These are phyloP conservation scores for Cystobasidium slooffiae DNA, from an alignment of 1,284 basidiomycete genomes.

Conservation along the genomic window DNA sequence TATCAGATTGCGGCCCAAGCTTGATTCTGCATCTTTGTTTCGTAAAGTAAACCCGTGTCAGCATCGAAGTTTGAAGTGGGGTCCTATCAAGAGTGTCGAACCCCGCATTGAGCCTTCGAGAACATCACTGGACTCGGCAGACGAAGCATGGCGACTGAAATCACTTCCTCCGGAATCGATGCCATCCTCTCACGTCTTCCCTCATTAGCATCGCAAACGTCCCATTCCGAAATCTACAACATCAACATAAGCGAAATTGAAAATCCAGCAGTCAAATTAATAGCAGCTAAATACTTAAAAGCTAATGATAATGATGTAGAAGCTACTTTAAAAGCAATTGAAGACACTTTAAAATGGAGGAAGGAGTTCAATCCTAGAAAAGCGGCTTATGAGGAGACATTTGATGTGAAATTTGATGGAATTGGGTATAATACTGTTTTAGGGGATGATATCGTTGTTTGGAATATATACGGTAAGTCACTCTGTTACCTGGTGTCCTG, in stretches of 20 bases:
- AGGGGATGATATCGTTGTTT: slow-evolving; percentile 18
- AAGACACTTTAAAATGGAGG: slow-evolving; percentile 41
- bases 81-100: no score
- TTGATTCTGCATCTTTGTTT: no score
- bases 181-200: slow-evolving; percentile 2
- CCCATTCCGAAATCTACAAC: slow-evolving; percentile 22
- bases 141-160: no score
- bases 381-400: slow-evolving; percentile 34
- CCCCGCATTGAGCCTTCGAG: no score
- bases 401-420: slow-evolving; percentile 19
- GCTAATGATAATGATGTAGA: slow-evolving; percentile 27
- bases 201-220: not conserved
- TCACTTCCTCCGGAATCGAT: not conserved
- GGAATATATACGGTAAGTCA: slow-evolving; percentile 44
- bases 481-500: not conserved
- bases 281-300: slow-evolving; percentile 42
- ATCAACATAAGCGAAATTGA: not conserved
- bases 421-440: slow-evolving; percentile 27
- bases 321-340: slow-evolving; percentile 16
- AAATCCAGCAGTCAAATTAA: slow-evolving; percentile 9
- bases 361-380: slow-evolving; percentile 38
- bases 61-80: no score
- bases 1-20: no score
- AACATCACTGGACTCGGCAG: no score
- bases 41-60: no score